A percentile compares a stretch with the other conserved stretches of the same genome.
Evolutionary conservation across 208 protist species (phyloP).

Genomic region (Leishmania tarentolae): DNA sequence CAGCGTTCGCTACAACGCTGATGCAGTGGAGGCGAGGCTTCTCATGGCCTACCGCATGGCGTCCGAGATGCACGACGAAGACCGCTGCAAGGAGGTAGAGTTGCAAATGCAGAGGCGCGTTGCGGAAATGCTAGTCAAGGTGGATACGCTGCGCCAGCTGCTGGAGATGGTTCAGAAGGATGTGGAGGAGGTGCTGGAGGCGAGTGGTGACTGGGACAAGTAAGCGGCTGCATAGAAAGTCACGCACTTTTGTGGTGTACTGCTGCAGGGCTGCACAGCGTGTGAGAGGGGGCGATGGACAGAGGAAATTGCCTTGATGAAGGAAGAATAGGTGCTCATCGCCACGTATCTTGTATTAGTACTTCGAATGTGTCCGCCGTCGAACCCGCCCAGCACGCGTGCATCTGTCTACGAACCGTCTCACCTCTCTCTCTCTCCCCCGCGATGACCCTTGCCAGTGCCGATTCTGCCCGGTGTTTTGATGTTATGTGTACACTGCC

Average conservation of each 20-base stretch:
- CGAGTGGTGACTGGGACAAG: conserved; percentile 18
- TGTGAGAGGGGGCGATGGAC: background rate
- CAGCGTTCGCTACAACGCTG: conserved; percentile 47
- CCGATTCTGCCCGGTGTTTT: conserved; percentile 22
- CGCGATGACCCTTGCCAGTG: background rate
- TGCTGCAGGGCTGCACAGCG: background rate
- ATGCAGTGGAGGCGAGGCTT: conserved; percentile 44
- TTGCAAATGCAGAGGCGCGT: conserved; percentile 43
- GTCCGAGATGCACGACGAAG: conserved; percentile 31
- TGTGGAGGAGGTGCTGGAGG: conserved; percentile 39
- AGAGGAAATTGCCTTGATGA: background rate
- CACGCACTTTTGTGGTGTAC: background rate
- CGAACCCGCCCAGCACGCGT: background rate
- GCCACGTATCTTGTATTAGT: background rate
- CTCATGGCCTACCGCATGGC: conserved; percentile 52
- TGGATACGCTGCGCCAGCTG: conserved; percentile 39
- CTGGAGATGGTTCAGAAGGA: conserved; percentile 50
- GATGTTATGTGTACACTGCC: conserved; percentile 6
- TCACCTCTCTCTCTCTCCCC: background rate
- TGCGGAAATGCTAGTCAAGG: conserved; percentile 18
- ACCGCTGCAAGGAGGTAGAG: conserved; percentile 33
- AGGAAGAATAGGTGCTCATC: background rate
- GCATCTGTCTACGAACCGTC: background rate
- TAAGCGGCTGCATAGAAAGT: background rate
- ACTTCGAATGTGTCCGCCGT: background rate